Evolutionary conservation across 192 early-diverging fungal genomes (phyloP).

Genomic region (Gonapodya prolifera): DNA sequence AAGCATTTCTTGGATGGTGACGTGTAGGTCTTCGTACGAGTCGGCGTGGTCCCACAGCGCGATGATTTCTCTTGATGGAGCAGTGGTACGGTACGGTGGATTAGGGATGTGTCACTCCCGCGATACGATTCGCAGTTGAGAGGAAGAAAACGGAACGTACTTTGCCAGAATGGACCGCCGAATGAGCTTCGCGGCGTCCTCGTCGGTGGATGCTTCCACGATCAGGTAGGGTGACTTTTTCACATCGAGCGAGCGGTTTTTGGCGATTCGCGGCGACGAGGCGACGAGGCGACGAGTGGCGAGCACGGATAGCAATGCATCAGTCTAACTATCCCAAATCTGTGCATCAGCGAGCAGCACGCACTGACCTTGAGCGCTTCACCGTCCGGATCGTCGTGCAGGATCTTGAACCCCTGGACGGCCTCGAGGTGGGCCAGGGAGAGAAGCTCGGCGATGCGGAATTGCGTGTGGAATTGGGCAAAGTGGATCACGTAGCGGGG

Average conservation of each 20-base stretch:
- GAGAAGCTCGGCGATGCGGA: slow-evolving; percentile 71
- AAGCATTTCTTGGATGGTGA: not conserved
- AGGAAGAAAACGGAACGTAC: too few relatives aligned
- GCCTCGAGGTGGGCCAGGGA: slow-evolving; percentile 66
- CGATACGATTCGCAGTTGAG: too few relatives aligned
- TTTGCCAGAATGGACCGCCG: slow-evolving; percentile 74
- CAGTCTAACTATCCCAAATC: too few relatives aligned
- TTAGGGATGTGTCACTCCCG: too few relatives aligned
- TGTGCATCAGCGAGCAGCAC: not conserved
- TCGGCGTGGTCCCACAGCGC: not conserved
- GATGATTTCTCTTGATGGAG: not conserved
- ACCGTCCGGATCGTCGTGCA: slow-evolving; percentile 43
- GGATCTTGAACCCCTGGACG: slow-evolving; percentile 20
- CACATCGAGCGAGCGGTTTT: too few relatives aligned
- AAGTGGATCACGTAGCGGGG: slow-evolving; percentile 53
- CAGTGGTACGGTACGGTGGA: too few relatives aligned
- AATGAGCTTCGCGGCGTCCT: slow-evolving; percentile 58
- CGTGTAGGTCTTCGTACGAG: not conserved
- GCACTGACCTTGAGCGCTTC: slow-evolving; percentile 50
- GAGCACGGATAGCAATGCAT: not conserved
- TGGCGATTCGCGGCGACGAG: too few relatives aligned
- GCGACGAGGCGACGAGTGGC: not conserved
- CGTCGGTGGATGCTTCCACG: slow-evolving; percentile 53
- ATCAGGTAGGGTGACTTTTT: slow-evolving; percentile 72
- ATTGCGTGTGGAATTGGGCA: slow-evolving; percentile 60